Evolutionary conservation across 495 filamentous ascomycete species (phyloP), one percentile per base, ranked within the genome.

Genomic region (Penicillium macrosclerotiorum): DNA sequence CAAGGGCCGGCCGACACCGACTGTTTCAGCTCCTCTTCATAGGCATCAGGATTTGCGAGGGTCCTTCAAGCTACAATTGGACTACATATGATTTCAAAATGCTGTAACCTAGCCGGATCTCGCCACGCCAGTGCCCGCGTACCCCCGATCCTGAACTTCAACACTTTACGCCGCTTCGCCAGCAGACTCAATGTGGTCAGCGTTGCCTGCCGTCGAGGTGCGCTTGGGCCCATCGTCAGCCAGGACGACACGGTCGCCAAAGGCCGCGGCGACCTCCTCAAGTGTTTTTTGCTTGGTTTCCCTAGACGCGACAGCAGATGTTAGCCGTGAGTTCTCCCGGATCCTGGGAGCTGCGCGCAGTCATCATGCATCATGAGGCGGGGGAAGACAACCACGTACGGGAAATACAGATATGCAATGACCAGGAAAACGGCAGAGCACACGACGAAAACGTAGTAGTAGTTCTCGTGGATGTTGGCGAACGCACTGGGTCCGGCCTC

Each of bases 401-500:
- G 78, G 59, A 80, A 80, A 55, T 69, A 79, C 25, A 79, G 63
- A 50, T 77, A 82, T 0, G 74, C 74, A 18, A 79, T 40, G 9
- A 61, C 54, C 1, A 79, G 47, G 60, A 79, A 82, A 53, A 79
- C 68, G 0, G 55, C 7, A 1, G 75, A 71, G 51, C 77, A 80
- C 5, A 39, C 73, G 8, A 79, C 75, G 29, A 80, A 81, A 24
- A 81, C 78, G 38, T 79, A 82, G 51, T 82, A 82, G 51, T 80
- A 82, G 42, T 82, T 82, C 54, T 82, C 72, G 12, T 68, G 54
- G 43, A 82, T 82, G 23, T 71, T 80, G 26, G 76, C 76, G 48
- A 82, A 80, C 2, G 78, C 78, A 39, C 68, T 78, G 7, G 78
- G 78, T 0, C 77, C 78, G 5, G 77, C 78, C 56, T 82, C 74